Base-by-base conservation (phyloP, 2,329 filamentous ascomycete genomes). In the Epichloe amarillans region DNA sequence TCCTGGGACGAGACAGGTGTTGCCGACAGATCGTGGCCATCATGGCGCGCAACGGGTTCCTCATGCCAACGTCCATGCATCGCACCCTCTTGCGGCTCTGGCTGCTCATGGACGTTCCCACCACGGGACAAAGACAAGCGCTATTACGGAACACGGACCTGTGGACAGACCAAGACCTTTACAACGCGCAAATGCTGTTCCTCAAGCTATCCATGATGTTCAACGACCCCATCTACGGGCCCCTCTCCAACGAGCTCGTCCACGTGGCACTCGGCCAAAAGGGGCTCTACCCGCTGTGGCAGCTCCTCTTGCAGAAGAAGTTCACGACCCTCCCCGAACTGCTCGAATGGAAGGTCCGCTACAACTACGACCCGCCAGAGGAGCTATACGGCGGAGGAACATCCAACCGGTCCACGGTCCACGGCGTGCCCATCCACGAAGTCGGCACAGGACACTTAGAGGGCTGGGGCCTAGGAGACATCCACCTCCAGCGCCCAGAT, bases 131-230 rank as follows among this genome's bases (percentile, higher is more conserved):
- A 14, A 79, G 87, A 1, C 64, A 72, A 5, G 69, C 68, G 2
- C 67, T 83, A 5, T 63, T 88, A 5, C 69, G 69, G 33, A 79
- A 79, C 61, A 49, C 50, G 10, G 56, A 59, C 0, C 69, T 82
- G 46, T 84, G 84, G 73, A 68, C 73, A 10, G 69, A 83, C 51
- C 53, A 62, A 4, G 80, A 87, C 59, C 63, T 93, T 10, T 76
- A 79, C 60, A 72, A 77, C 47, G 72, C 77, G 3, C 77, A 81
- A 43, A 64, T 83, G 53, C 82, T 91, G 68, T 69, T 87, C 56
- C 61, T 86, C 54, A 90, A 91, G 67, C 74, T 93, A 15, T 74
- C 80, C 59, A 80, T 89, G 76, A 72, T 73, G 50, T 81, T 88
- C 64, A 79, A 76, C 52, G 75, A 86, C 55, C 83, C 85, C 0